phyloP scores from a whole-genome alignment of 768 basidiomycete genomes.

The Suillus cothurnatus region DNA sequence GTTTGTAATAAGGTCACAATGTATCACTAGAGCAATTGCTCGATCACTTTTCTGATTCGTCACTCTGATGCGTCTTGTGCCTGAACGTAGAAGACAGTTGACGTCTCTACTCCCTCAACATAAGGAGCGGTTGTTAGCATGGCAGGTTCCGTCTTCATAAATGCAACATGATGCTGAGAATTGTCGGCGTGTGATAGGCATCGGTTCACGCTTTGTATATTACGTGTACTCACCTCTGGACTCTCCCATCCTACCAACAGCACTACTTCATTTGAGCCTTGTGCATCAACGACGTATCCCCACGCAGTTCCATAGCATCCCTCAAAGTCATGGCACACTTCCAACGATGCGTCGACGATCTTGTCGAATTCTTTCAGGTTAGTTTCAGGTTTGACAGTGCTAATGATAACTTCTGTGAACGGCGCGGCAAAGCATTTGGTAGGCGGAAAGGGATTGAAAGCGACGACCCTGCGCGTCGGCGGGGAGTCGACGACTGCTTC shows the following conservation, averaged over 20 bases:
- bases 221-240: background rate
- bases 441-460: constrained; percentile 6
- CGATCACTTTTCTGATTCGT: too few species aligned
- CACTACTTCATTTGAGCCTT: constrained; percentile 13
- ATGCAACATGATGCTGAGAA: background rate
- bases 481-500: background rate
- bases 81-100: background rate
- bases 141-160: background rate
- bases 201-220: background rate
- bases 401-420: constrained; percentile 6
- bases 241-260: background rate
- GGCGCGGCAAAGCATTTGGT: constrained; percentile 7
- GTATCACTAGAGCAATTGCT: constrained; percentile 21
- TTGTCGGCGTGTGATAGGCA: background rate
- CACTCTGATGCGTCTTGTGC: background rate
- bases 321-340: background rate
- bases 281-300: constrained; percentile 11
- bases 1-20: constrained; percentile 8
- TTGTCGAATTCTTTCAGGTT: constrained; percentile 3
- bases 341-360: background rate
- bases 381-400: constrained; percentile 4
- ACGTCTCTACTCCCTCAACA: constrained; percentile 10
- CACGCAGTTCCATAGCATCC: constrained; percentile 5
- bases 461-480: constrained; percentile 3
- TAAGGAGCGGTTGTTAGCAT: background rate